Conservation (phyloP, 129 eudicot genomes). For the Heracleum sosnowskyi region DNA sequence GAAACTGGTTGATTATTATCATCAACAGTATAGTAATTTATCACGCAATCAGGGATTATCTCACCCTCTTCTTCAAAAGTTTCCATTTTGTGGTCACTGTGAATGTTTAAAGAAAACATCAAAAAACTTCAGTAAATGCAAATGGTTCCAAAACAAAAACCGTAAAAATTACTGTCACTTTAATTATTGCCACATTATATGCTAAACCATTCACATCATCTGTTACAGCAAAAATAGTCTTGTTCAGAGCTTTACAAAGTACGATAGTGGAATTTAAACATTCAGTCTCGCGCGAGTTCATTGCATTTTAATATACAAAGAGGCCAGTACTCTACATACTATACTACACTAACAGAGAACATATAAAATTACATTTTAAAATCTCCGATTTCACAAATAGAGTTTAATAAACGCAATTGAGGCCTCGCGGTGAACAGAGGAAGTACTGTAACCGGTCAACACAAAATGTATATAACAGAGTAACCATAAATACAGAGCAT, state of each 20-base stretch:
- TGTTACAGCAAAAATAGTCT: neutral
- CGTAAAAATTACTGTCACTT: neutral
- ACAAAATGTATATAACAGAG: too few species aligned
- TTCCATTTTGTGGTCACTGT: slow-evolving; percentile 21
- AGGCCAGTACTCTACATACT: neutral
- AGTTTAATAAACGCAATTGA: too few species aligned
- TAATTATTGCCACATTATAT: neutral
- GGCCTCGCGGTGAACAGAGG: neutral
- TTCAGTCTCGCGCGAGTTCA: neutral
- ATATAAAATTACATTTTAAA: too few species aligned
- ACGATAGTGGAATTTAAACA: neutral
- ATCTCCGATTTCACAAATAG: neutral
- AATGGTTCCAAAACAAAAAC: neutral
- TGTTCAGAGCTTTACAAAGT: neutral
- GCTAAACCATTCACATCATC: neutral
- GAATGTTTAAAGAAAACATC: neutral
- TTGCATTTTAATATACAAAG: neutral
- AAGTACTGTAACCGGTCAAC: too few species aligned
- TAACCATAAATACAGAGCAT: neutral
- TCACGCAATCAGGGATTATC: slow-evolving; percentile 36
- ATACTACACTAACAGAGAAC: neutral
- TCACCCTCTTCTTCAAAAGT: slow-evolving; percentile 76
- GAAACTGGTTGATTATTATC: slow-evolving; percentile 23
- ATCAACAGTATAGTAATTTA: slow-evolving; percentile 40
- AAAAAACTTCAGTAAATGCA: neutral